These are phyloP conservation scores for Mycena kentingensis DNA, from an alignment of 768 basidiomycete genomes.

Conservation along the genomic window DNA sequence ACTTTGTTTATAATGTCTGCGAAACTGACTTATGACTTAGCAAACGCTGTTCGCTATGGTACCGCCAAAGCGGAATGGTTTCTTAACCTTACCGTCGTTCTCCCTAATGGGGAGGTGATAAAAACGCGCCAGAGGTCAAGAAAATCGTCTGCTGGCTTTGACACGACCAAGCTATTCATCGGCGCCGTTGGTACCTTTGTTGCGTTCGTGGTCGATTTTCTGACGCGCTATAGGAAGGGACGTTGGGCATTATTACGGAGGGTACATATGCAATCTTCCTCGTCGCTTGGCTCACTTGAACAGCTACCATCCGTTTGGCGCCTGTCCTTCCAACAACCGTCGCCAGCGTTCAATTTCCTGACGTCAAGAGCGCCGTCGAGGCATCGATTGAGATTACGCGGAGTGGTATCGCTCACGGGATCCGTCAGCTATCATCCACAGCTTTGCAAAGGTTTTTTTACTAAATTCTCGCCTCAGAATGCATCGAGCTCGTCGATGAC, in stretches of 20 bases:
- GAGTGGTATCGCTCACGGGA: slow-evolving; percentile 57
- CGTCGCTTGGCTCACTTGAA: neutral
- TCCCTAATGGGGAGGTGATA: slow-evolving; percentile 87
- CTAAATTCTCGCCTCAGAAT: slow-evolving; percentile 49
- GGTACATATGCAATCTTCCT: slow-evolving; percentile 42
- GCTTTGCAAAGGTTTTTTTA: neutral
- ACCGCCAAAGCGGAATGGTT: slow-evolving; percentile 93
- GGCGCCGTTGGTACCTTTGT: slow-evolving; percentile 61
- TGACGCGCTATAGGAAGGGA: slow-evolving; percentile 41
- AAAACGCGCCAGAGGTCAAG: slow-evolving; percentile 79
- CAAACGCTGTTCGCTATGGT: slow-evolving; percentile 83
- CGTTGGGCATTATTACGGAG: slow-evolving; percentile 89
- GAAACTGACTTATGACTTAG: slow-evolving; percentile 31
- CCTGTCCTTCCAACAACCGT: slow-evolving; percentile 82
- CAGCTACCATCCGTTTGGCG: slow-evolving; percentile 79
- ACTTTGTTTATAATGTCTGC: slow-evolving; percentile 1
- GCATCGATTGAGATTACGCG: slow-evolving; percentile 75
- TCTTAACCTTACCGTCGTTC: slow-evolving; percentile 86
- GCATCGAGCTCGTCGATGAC: slow-evolving; percentile 81
- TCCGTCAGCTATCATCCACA: slow-evolving; percentile 53
- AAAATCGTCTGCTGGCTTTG: slow-evolving; percentile 88
- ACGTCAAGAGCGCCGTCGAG: slow-evolving; percentile 71
- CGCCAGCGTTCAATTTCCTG: slow-evolving; percentile 79
- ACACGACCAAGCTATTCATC: slow-evolving; percentile 82
- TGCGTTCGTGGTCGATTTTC: slow-evolving; percentile 34